Percentiles rank a stretch among this genome's conserved stretches.
These are phyloP conservation scores for Xerophyta viscosa DNA, from an alignment of 106 monocot genomes.

Conservation along the genomic window DNA sequence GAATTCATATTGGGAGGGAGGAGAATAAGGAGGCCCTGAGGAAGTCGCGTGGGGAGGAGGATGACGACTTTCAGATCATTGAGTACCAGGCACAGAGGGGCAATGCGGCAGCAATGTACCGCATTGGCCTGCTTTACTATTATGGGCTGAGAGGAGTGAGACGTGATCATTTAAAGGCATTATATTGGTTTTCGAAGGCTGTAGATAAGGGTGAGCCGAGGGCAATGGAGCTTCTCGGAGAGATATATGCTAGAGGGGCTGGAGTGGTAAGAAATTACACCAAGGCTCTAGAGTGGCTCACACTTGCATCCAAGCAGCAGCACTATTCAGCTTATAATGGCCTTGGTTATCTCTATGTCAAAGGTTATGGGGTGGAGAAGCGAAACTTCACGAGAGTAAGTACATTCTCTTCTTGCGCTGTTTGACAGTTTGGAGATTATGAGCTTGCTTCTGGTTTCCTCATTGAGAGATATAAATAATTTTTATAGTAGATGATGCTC, in stretches of 20 bases:
- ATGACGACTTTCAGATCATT: conserved; percentile 86
- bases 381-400: conserved; percentile 78
- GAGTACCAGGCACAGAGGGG: conserved; percentile 88
- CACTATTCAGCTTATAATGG: conserved; percentile 92
- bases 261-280: conserved; percentile 87
- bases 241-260: conserved; percentile 91
- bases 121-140: conserved; percentile 73
- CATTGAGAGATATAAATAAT: too few species aligned
- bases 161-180: conserved; percentile 60
- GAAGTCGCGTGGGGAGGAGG: conserved; percentile 81
- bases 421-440: not conserved
- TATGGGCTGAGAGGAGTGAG: conserved; percentile 79
- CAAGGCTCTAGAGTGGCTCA: conserved; percentile 78
- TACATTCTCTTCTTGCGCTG: not conserved
- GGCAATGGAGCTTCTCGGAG: conserved; percentile 83
- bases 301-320: conserved; percentile 46
- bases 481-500: too few species aligned
- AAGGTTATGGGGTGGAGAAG: conserved; percentile 89
- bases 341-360: conserved; percentile 87
- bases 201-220: conserved; percentile 76
- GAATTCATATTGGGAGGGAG: conserved; percentile 77
- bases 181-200: conserved; percentile 71
- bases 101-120: conserved; percentile 59
- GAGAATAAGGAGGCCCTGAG: conserved; percentile 79
- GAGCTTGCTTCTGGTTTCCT: too few species aligned